Percentiles rank a stretch among this genome's conserved stretches.
phyloP scores from a whole-genome alignment of 768 basidiomycete species.

The Mycena belliarum region DNA sequence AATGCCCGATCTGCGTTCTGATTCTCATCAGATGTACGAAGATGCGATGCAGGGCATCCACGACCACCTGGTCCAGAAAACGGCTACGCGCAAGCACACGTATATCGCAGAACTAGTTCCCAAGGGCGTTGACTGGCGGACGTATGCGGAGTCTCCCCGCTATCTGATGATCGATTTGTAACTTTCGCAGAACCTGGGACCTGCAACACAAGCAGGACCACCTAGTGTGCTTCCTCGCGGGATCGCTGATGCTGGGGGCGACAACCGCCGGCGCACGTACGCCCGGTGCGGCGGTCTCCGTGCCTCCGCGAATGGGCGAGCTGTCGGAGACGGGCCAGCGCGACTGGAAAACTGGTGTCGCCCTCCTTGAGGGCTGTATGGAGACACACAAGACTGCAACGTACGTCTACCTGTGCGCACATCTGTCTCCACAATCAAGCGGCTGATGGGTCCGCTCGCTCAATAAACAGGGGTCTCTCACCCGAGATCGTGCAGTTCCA shows the following conservation, averaged over 20 bases:
- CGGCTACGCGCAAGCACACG: constrained; percentile 47
- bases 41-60: constrained; percentile 71
- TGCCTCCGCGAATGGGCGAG: constrained; percentile 52
- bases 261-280: constrained; percentile 47
- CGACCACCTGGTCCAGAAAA: constrained; percentile 55
- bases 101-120: constrained; percentile 71
- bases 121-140: constrained; percentile 25
- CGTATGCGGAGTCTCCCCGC: constrained; percentile 22
- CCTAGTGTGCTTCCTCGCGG: constrained; percentile 80
- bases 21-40: constrained; percentile 60
- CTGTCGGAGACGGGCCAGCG: constrained; percentile 50
- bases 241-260: constrained; percentile 73
- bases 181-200: constrained; percentile 46
- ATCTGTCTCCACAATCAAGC: too few relatives aligned
- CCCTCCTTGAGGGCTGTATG: constrained; percentile 72
- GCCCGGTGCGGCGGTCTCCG: constrained; percentile 38
- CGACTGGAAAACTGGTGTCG: constrained; percentile 67
- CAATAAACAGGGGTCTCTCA: constrained; percentile 63
- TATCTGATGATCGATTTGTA: constrained; percentile 32
- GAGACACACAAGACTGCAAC: constrained; percentile 63
- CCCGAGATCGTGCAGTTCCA: constrained; percentile 74
- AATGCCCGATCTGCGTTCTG: neutral
- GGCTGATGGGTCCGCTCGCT: neutral
- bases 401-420: constrained; percentile 34
- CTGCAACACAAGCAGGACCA: constrained; percentile 75